A percentile compares a stretch with the other conserved stretches of the same genome.
Conservation (phyloP, 768 basidiomycete species). For the Tylopilus rubrobrunneus region DNA sequence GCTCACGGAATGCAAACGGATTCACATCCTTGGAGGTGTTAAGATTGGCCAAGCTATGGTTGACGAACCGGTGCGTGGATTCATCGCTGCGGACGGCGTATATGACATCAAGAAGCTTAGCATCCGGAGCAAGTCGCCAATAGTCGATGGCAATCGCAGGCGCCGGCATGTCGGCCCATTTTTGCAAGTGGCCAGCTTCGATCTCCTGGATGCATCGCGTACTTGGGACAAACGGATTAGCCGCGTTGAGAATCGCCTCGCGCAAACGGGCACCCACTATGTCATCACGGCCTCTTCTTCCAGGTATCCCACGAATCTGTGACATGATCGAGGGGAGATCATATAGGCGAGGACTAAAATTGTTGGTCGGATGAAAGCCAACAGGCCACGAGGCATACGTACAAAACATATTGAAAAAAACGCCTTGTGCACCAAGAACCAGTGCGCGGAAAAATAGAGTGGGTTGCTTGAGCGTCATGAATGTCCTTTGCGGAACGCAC, state of each 20-base stretch:
- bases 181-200: slow-evolving; percentile 74
- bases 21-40: slow-evolving; percentile 75
- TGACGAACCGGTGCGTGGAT: slow-evolving; percentile 90
- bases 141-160: slow-evolving; percentile 94
- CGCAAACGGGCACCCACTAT: slow-evolving; percentile 52
- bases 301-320: slow-evolving; percentile 87
- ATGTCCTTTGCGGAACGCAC: slow-evolving; percentile 58
- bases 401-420: slow-evolving; percentile 89
- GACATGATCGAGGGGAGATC: slow-evolving; percentile 68
- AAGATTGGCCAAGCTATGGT: slow-evolving; percentile 91
- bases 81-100: slow-evolving; percentile 94
- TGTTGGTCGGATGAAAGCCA: slow-evolving; percentile 13
- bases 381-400: slow-evolving; percentile 26
- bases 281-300: slow-evolving; percentile 96
- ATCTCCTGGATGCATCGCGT: slow-evolving; percentile 83
- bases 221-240: slow-evolving; percentile 35
- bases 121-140: slow-evolving; percentile 74
- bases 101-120: slow-evolving; percentile 82
- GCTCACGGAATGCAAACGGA: slow-evolving; percentile 86
- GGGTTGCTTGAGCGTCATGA: slow-evolving; percentile 88
- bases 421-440: slow-evolving; percentile 88
- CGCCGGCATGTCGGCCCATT: slow-evolving; percentile 73
- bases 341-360: slow-evolving; percentile 70
- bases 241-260: slow-evolving; percentile 16
- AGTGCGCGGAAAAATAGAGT: slow-evolving; percentile 75